A percentile compares a stretch with the other conserved stretches of the same genome.
Evolutionary conservation across 2,329 filamentous ascomycete genomes (phyloP).

Genomic region (Pseudonectria buxi): DNA sequence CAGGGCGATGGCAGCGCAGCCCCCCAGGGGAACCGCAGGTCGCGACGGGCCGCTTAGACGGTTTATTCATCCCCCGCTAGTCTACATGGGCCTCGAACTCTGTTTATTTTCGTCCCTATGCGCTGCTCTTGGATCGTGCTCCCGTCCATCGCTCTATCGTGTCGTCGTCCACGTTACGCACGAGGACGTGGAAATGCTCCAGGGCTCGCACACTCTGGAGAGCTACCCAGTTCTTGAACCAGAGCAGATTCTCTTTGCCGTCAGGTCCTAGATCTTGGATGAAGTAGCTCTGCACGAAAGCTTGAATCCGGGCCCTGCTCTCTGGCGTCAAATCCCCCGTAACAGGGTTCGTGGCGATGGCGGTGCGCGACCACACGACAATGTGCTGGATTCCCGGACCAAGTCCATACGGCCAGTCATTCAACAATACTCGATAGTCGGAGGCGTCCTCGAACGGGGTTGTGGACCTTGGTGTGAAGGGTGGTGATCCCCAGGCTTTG

Average conservation of each 20-base stretch:
- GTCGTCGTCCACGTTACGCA: conserved; percentile 46
- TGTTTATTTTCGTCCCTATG: conserved; percentile 4
- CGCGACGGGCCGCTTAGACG: conserved; percentile 45
- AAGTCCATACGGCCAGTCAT: conserved; percentile 92
- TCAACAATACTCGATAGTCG: conserved; percentile 67
- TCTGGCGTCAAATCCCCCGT: conserved; percentile 67
- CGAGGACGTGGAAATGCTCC: conserved; percentile 81
- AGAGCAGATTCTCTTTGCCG: conserved; percentile 54
- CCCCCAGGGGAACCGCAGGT: conserved; percentile 44
- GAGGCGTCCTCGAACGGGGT: conserved; percentile 46
- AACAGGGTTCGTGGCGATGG: conserved; percentile 61
- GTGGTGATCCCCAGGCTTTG: conserved; percentile 55
- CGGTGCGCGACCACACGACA: conserved; percentile 86
- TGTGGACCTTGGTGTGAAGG: conserved; percentile 45
- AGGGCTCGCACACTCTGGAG: conserved; percentile 82
- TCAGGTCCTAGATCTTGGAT: conserved; percentile 45
- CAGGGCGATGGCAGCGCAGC: conserved; percentile 28
- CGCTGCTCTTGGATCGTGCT: conserved; percentile 34
- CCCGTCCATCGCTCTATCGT: conserved; percentile 48
- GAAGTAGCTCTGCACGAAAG: conserved; percentile 67
- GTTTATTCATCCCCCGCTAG: conserved; percentile 3
- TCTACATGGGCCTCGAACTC: conserved; percentile 2
- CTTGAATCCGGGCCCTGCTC: conserved; percentile 56
- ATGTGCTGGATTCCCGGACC: conserved; percentile 64
- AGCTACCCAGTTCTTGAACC: conserved; percentile 93